Conservation (phyloP, 2,329 filamentous ascomycete species). For the Capronia americana region DNA sequence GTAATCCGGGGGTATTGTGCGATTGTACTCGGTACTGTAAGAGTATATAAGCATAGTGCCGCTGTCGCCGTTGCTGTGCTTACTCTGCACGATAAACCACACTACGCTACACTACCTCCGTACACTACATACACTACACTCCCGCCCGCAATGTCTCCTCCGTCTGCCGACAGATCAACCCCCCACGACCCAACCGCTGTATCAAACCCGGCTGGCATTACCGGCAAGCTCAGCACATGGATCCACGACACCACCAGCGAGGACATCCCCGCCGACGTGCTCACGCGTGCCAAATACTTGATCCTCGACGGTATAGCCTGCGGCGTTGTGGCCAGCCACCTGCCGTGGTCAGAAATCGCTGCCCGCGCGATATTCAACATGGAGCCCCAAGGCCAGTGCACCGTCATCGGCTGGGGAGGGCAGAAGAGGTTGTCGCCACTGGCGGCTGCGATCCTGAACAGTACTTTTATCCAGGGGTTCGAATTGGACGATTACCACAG, state of each 20-base stretch:
- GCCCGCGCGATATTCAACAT: constrained; percentile 43
- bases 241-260: constrained; percentile 39
- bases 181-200: constrained; percentile 1
- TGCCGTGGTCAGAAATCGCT: constrained; percentile 52
- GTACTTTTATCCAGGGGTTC: constrained; percentile 53
- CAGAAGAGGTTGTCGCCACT: constrained; percentile 47
- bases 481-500: constrained; percentile 55
- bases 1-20: too few species aligned
- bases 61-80: too few species aligned
- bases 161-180: background rate
- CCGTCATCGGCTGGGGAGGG: constrained; percentile 39
- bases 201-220: constrained; percentile 26
- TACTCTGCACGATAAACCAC: too few species aligned
- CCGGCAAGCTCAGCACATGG: constrained; percentile 44
- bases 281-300: constrained; percentile 50
- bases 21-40: too few species aligned
- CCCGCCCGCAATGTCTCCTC: constrained; percentile 7
- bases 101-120: too few species aligned
- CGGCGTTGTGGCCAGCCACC: constrained; percentile 48
- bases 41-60: too few species aligned
- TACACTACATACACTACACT: too few species aligned
- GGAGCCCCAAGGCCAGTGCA: constrained; percentile 44
- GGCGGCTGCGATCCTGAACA: constrained; percentile 52
- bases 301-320: constrained; percentile 54
- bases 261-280: constrained; percentile 45